Base-by-base conservation (phyloP, 805 yeast genomes). In the Candida berthetii region DNA sequence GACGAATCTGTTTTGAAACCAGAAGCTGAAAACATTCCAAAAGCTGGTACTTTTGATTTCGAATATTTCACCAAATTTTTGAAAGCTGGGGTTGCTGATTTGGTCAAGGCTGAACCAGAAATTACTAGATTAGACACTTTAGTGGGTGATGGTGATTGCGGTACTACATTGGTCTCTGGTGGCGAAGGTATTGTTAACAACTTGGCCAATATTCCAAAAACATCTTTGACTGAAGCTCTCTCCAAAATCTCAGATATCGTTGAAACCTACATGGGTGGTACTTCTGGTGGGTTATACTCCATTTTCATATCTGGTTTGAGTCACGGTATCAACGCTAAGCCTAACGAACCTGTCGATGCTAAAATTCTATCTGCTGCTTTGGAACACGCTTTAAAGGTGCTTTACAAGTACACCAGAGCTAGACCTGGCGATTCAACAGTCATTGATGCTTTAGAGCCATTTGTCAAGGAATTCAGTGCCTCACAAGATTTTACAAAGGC, bases 131-230 rank as follows among this genome's bases (percentile, higher is more conserved):
- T 85, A 50, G 98, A 90, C 55, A 84, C 95, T 2, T 71, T 80
- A 49, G 96, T 91, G 1, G 98, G 98, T 43, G 98, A 90, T 60
- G 98, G 98, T 52, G 98, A 90, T 59, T 90, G 97, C 64, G 98
- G 98, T 33, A 93, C 87, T 53, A 90, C 97, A 1, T 66, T 90
- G 46, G 86, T 80, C 13, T 73, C 78, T 19, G 98, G 97, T 32
- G 93, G 89, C 24, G 72, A 80, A 42, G 89, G 85, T 1, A 74
- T 90, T 35, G 61, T 78, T 35, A 65, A 71, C 10, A 76, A 78
- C 17, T 63, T 87, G 37, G 65, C 69, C 9, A 50, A 61, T 8
- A 52, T 74, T 24, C 64, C 71, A 25, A 59, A 62, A 22, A 47
- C 58, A 3, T 65, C 70, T 7, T 57, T 74, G 17, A 70, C 75